Evolutionary conservation across 306 rosid genomes (phyloP).

Genomic region (cucumber (Cucumis sativus)): DNA sequence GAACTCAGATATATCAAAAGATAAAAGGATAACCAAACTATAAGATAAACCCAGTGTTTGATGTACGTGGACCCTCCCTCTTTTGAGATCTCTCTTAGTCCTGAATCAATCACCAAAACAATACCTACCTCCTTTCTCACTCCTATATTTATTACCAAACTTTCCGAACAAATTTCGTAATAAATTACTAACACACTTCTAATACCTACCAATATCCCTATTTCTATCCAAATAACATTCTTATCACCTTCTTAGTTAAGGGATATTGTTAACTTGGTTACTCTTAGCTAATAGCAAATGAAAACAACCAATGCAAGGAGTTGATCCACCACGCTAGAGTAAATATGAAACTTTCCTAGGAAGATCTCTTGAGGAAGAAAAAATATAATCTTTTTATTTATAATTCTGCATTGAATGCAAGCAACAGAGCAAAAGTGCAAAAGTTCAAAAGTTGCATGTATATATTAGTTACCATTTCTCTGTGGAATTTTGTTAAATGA

Average conservation of each 20-base stretch:
- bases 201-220: too few species aligned
- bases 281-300: neutral
- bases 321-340: neutral
- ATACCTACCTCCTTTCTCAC: too few species aligned
- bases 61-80: too few species aligned
- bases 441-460: neutral
- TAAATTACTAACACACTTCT: too few species aligned
- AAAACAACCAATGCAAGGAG: neutral
- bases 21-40: too few species aligned
- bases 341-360: neutral
- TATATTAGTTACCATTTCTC: neutral
- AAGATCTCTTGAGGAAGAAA: neutral
- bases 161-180: too few species aligned
- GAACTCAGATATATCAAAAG: too few species aligned
- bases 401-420: neutral
- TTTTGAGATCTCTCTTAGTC: too few species aligned
- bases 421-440: neutral
- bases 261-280: neutral
- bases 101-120: too few species aligned
- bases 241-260: neutral
- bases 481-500: neutral
- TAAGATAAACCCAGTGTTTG: too few species aligned
- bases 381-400: neutral
- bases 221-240: too few species aligned
- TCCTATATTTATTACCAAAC: too few species aligned